These are phyloP conservation scores for Ricinus communis DNA, from an alignment of 345 rosid species.

Conservation along the genomic window DNA sequence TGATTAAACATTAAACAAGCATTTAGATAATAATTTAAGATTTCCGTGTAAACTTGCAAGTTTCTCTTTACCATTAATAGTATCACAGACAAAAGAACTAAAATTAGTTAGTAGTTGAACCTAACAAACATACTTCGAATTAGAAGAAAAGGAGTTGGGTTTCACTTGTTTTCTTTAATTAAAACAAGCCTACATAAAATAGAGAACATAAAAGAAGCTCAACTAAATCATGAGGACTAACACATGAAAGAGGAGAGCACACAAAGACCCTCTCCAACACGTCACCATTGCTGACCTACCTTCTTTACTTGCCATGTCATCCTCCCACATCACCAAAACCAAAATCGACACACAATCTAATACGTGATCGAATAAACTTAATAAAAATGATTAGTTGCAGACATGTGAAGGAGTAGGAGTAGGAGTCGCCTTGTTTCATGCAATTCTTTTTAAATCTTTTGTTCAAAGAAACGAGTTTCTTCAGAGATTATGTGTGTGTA, in stretches of 20 bases:
- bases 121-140: slow-evolving; percentile 17
- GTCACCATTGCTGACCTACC: slow-evolving; percentile 20
- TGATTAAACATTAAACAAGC: no score
- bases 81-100: slow-evolving; percentile 9
- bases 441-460: not conserved
- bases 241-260: not conserved
- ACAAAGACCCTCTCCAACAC: slow-evolving; percentile 6
- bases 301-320: slow-evolving; percentile 6
- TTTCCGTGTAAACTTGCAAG: no score
- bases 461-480: no score
- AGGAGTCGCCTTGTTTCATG: not conserved
- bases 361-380: not conserved
- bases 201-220: not conserved
- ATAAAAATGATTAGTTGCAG: not conserved
- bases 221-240: slow-evolving; percentile 6
- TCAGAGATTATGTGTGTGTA: no score
- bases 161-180: slow-evolving; percentile 12
- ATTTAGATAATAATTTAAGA: no score
- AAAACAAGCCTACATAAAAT: not conserved
- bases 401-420: not conserved
- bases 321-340: slow-evolving; percentile 14
- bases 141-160: not conserved
- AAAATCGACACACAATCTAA: not conserved
- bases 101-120: slow-evolving; percentile 30
- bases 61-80: no score